Conservation (phyloP, 805 yeast species). For the Ogataea nitratoaversa region DNA sequence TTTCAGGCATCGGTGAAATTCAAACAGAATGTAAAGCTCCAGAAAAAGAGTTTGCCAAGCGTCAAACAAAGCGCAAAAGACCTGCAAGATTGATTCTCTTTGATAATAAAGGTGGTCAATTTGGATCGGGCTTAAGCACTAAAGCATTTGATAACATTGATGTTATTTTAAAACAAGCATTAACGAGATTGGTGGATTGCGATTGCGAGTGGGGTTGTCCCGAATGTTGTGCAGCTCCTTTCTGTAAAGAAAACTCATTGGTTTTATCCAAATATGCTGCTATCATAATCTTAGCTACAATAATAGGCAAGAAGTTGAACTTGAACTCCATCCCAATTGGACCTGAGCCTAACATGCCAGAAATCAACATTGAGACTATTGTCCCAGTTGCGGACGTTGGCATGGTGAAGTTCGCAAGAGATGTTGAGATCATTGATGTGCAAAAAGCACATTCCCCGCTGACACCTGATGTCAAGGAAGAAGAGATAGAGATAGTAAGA, state of each 20-base stretch:
- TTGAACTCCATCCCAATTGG: slow-evolving; percentile 55
- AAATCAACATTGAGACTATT: slow-evolving; percentile 63
- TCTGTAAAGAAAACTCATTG: slow-evolving; percentile 74
- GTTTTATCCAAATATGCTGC: slow-evolving; percentile 91
- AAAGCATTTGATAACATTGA: slow-evolving; percentile 79
- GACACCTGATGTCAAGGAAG: slow-evolving; percentile 18
- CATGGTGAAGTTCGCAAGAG: slow-evolving; percentile 54
- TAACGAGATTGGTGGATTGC: slow-evolving; percentile 58
- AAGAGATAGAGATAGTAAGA: slow-evolving; percentile 13
- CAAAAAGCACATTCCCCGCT: slow-evolving; percentile 21
- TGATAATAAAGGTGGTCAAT: slow-evolving; percentile 77
- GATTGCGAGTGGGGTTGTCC: slow-evolving; percentile 71
- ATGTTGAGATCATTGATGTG: slow-evolving; percentile 52
- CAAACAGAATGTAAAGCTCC: slow-evolving; percentile 97
- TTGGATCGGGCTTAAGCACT: slow-evolving; percentile 75
- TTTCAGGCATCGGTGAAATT: slow-evolving; percentile 72
- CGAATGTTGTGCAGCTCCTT: slow-evolving; percentile 77
- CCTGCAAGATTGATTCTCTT: slow-evolving; percentile 85
- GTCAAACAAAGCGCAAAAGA: slow-evolving; percentile 66
- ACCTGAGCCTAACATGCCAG: slow-evolving; percentile 75
- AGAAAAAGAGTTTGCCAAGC: slow-evolving; percentile 83
- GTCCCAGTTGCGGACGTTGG: slow-evolving; percentile 43
- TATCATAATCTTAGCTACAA: slow-evolving; percentile 54
- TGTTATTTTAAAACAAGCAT: slow-evolving; percentile 56
- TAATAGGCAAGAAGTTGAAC: slow-evolving; percentile 53